Base-by-base conservation (phyloP, 2,329 filamentous ascomycete genomes). In the Microsporum ferrugineum region DNA sequence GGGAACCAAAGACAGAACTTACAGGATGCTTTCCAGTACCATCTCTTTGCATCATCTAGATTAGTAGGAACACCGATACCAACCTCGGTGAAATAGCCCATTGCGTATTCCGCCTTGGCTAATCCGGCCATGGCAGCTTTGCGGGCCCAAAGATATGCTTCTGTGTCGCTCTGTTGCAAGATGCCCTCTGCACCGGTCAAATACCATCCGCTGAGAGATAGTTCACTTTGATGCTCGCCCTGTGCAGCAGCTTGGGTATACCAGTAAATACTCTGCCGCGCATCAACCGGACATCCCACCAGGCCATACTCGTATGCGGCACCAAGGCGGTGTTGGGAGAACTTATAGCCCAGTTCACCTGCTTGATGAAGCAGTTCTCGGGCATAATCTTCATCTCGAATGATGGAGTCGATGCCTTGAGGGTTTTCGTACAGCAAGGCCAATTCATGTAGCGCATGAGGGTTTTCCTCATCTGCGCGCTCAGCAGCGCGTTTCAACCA, bases 1-100 rank as follows among this genome's bases (percentile, higher is more conserved):
- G 41, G 4, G 8, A 49, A 23, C 17, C 17, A 23, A 59, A 47
- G 10, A 39, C 10, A 39, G 58, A 63, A 85, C 90, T 84, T 80
- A 96, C 92, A 88, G 71, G 94, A 94, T 75, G 94, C 91, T 73
- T 92, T 83, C 83, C 91, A 96, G 76, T 99, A 99, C 94, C 94
- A 99, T 68, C 91, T 84, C 80, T 95, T 96, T 27, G 92, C 94
- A 76, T 97, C 94, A 69, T 99, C 94, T 68, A 96, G 69, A 72
- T 92, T 95, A 6, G 88, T 85, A 14, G 87, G 80, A 65, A 89
- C 86, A 34, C 94, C 94, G 67, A 99, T 97, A 10, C 94, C 94
- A 57, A 94, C 87, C 75, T 99, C 94, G 0, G 89, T 95, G 71
- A 95, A 96, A 75, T 97, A 96, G 0, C 94, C 94, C 88, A 99